These are phyloP conservation scores for Buddleja alternifolia DNA, from an alignment of 257 asterid species.

Conservation along the genomic window DNA sequence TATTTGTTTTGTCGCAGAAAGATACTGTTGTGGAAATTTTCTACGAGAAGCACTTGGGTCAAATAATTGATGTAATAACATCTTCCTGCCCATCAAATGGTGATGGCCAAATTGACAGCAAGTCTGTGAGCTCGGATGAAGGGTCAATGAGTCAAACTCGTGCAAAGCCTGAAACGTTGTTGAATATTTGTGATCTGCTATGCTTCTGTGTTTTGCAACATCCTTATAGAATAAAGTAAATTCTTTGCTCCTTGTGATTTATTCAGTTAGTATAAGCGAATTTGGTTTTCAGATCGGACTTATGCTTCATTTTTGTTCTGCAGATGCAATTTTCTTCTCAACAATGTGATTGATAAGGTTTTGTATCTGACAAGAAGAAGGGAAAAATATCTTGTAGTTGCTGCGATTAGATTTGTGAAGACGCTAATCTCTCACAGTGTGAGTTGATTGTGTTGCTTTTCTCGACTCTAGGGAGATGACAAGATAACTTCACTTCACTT, in stretches of 20 bases:
- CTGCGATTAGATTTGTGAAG: constrained; percentile 90
- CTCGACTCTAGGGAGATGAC: neutral
- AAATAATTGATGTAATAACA: constrained; percentile 75
- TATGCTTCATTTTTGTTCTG: constrained; percentile 26
- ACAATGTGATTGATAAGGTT: constrained; percentile 84
- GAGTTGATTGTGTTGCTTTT: constrained; percentile 44
- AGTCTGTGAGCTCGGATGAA: constrained; percentile 47
- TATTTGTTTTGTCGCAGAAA: constrained; percentile 66
- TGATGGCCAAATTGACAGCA: constrained; percentile 41
- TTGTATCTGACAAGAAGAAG: constrained; percentile 77
- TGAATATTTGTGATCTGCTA: constrained; percentile 89
- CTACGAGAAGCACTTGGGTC: constrained; percentile 87
- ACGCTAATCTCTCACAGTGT: constrained; percentile 89
- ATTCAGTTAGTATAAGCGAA: constrained; percentile 6
- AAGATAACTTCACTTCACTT: neutral
- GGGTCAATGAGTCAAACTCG: constrained; percentile 48
- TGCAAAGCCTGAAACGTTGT: constrained; percentile 82
- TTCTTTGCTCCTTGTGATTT: constrained; percentile 26
- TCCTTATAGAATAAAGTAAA: constrained; percentile 89
- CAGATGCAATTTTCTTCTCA: constrained; percentile 92
- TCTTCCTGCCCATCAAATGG: constrained; percentile 64
- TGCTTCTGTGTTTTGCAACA: constrained; percentile 95
- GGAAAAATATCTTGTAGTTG: constrained; percentile 90
- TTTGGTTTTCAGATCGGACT: constrained; percentile 15
- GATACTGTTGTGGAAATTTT: constrained; percentile 79